A percentile compares a stretch with the other conserved stretches of the same genome.
These are phyloP conservation scores for Fusarium sp. DNA, from an alignment of 2,329 filamentous ascomycete genomes.

Conservation along the genomic window DNA sequence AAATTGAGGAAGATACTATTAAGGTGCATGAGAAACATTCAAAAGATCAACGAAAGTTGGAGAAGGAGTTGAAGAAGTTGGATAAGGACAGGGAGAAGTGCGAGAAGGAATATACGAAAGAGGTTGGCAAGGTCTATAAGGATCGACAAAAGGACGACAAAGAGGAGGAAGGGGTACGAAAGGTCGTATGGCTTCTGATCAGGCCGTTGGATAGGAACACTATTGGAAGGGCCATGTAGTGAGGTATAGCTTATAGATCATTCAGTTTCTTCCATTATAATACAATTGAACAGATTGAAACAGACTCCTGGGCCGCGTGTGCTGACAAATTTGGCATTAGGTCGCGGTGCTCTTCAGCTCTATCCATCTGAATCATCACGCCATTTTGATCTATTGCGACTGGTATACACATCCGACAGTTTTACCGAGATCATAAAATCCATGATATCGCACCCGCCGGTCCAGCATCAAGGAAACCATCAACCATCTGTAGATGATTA, in stretches of 20 bases:
- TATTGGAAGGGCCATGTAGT: neutral
- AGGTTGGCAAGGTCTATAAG: neutral
- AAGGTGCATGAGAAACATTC: neutral
- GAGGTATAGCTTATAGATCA: too few relatives aligned
- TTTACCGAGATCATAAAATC: slow-evolving; percentile 12
- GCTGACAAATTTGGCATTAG: too few relatives aligned
- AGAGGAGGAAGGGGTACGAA: neutral
- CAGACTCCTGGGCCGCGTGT: too few relatives aligned
- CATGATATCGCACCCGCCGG: slow-evolving; percentile 18
- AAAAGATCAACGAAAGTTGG: neutral
- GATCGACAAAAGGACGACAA: slow-evolving; percentile 4
- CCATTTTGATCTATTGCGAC: too few relatives aligned
- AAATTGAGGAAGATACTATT: neutral
- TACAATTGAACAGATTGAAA: too few relatives aligned
- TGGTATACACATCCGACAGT: too few relatives aligned
- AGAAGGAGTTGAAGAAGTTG: neutral
- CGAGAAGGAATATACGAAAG: neutral
- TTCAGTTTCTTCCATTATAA: too few relatives aligned
- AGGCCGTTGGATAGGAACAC: neutral
- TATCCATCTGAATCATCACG: too few relatives aligned
- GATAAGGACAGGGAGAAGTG: neutral
- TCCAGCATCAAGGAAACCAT: slow-evolving; percentile 20
- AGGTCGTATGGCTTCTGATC: neutral
- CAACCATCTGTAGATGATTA: slow-evolving; percentile 17
- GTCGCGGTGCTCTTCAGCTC: too few relatives aligned